phyloP scores from a whole-genome alignment of 208 protist species.

The Endotrypanum monterogeii region DNA sequence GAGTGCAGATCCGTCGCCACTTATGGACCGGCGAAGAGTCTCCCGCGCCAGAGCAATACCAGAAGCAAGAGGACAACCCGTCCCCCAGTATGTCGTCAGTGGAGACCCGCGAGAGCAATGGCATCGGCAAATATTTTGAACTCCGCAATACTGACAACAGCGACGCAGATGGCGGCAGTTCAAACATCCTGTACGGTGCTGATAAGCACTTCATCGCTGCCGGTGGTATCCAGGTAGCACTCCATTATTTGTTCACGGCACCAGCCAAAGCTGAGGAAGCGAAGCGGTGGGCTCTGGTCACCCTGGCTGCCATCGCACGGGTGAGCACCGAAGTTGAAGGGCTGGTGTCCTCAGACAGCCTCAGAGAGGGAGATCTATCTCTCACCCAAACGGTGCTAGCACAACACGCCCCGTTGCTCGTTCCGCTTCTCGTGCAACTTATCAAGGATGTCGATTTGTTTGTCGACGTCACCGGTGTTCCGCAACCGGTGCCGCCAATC shows the following conservation, averaged over 20 bases:
- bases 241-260: slow-evolving; percentile 51
- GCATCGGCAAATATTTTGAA: background rate
- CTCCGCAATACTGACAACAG: background rate
- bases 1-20: slow-evolving; percentile 12
- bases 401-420: slow-evolving; percentile 23
- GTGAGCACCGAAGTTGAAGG: slow-evolving; percentile 20
- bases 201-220: slow-evolving; percentile 62
- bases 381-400: slow-evolving; percentile 9
- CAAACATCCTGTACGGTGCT: slow-evolving; percentile 31
- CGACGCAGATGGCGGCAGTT: slow-evolving; percentile 14
- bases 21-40: background rate
- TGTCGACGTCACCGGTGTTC: slow-evolving; percentile 48
- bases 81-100: background rate
- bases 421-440: slow-evolving; percentile 32
- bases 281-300: slow-evolving; percentile 45
- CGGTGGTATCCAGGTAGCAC: slow-evolving; percentile 48
- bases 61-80: slow-evolving; percentile 1
- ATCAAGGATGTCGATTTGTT: slow-evolving; percentile 39
- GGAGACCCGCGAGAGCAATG: background rate
- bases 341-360: slow-evolving; percentile 7
- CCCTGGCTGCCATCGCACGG: slow-evolving; percentile 40
- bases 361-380: slow-evolving; percentile 12
- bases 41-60: background rate
- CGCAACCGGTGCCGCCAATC: slow-evolving; percentile 11
- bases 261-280: slow-evolving; percentile 39